Evolutionary conservation across 495 filamentous ascomycete genomes (phyloP).

Genomic region (Penicillium maclennaniae): DNA sequence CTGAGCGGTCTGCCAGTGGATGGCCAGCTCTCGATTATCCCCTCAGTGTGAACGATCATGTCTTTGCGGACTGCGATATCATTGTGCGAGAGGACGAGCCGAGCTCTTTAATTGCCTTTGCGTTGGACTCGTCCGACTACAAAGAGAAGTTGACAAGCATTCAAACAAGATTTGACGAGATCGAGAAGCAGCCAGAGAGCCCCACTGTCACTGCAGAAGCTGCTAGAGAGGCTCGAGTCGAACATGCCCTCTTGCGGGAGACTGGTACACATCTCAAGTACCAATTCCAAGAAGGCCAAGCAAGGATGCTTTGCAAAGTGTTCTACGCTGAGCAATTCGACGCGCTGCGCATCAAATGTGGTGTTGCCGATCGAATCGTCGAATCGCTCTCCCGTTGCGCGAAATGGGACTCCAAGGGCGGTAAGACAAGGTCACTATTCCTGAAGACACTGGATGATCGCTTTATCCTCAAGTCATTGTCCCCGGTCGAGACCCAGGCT

Average conservation of each 20-base stretch:
- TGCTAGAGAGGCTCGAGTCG: conserved; percentile 55
- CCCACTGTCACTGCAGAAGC: conserved; percentile 28
- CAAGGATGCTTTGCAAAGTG: conserved; percentile 94
- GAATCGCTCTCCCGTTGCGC: conserved; percentile 92
- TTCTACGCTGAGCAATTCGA: conserved; percentile 99
- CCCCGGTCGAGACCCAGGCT: conserved; percentile 83
- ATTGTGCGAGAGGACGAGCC: conserved; percentile 97
- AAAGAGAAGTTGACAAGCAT: conserved; percentile 70
- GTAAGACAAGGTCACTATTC: conserved; percentile 98
- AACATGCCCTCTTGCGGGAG: conserved; percentile 70
- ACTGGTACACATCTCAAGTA: conserved; percentile 93
- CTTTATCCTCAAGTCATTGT: conserved; percentile 86
- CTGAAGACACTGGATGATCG: conserved; percentile 94
- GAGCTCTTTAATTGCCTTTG: conserved; percentile 91
- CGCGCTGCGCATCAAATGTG: conserved; percentile 86
- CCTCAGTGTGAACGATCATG: conserved; percentile 80
- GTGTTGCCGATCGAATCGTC: conserved; percentile 86
- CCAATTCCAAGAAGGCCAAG: conserved; percentile 85
- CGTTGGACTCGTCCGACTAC: conserved; percentile 82
- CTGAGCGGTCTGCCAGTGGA: conserved; percentile 90
- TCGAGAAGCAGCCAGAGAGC: conserved; percentile 23
- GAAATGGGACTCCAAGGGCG: conserved; percentile 98
- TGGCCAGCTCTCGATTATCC: conserved; percentile 96
- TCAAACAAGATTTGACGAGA: conserved; percentile 53
- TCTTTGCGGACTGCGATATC: conserved; percentile 96